Evolutionary conservation across 805 yeast genomes (phyloP).

Genomic region (Kuraishia molischiana): DNA sequence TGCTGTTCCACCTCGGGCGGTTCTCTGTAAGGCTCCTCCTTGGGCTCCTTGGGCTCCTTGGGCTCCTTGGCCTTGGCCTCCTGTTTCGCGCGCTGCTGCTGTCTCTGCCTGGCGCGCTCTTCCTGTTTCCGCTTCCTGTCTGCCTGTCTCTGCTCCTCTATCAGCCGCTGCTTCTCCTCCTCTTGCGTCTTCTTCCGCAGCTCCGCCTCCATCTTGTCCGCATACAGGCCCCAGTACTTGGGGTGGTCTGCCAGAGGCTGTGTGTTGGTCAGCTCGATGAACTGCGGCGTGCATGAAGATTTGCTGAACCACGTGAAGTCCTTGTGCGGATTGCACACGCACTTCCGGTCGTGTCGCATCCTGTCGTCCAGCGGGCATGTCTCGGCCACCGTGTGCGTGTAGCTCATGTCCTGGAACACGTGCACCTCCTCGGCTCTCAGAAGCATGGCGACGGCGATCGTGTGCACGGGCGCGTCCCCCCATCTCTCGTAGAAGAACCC

Average conservation of each 20-base stretch:
- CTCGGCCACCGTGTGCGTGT: slow-evolving; percentile 70
- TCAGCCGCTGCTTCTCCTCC: slow-evolving; percentile 6
- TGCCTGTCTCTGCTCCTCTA: slow-evolving; percentile 3
- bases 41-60: too few species aligned
- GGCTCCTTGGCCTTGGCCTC: slow-evolving; percentile 7
- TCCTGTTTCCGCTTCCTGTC: slow-evolving; percentile 6
- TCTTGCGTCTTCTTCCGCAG: slow-evolving; percentile 2
- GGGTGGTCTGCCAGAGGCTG: slow-evolving; percentile 13
- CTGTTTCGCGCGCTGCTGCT: slow-evolving; percentile 11
- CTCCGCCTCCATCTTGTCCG: background rate
- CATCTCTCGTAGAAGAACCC: slow-evolving; percentile 70
- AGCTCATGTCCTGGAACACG: slow-evolving; percentile 73
- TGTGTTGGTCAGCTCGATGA: slow-evolving; percentile 12
- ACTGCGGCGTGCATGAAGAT: slow-evolving; percentile 17
- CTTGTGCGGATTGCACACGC: slow-evolving; percentile 61
- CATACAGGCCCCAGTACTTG: slow-evolving; percentile 19
- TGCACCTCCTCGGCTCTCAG: slow-evolving; percentile 58
- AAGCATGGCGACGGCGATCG: slow-evolving; percentile 51
- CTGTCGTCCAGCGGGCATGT: slow-evolving; percentile 67
- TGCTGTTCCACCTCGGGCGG: too few species aligned
- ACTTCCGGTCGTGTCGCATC: slow-evolving; percentile 43
- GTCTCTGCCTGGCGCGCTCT: slow-evolving; percentile 10
- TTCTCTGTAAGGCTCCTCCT: too few species aligned
- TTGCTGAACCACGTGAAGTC: slow-evolving; percentile 54
- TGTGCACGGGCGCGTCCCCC: slow-evolving; percentile 75